Conservation (phyloP, 805 yeast genomes). For the Candida vartiovaarae region DNA sequence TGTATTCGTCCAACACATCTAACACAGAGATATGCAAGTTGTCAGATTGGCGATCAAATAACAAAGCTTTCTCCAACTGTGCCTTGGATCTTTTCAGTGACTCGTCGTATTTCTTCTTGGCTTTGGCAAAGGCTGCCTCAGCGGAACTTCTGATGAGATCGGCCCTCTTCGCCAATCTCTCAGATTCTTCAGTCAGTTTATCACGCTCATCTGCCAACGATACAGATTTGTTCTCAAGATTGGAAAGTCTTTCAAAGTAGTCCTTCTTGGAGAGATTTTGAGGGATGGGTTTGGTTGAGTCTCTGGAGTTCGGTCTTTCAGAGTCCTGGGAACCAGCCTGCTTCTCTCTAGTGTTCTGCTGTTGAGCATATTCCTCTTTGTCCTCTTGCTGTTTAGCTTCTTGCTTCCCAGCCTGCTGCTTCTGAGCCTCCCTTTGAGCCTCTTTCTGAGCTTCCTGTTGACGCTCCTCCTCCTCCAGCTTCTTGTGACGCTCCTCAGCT, state of each 20-base stretch:
- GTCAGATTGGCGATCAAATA: constrained; percentile 2
- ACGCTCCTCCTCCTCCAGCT: constrained; percentile 4
- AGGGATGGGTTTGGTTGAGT: not conserved
- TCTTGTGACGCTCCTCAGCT: constrained; percentile 4
- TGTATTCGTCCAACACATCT: constrained; percentile 5
- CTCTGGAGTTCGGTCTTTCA: too few relatives aligned
- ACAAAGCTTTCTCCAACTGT: constrained; percentile 2
- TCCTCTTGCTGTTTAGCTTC: not conserved
- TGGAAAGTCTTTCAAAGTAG: constrained; percentile 3
- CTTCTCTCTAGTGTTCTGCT: not conserved
- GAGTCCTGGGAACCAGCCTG: too few relatives aligned
- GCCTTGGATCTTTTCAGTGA: constrained; percentile 2
- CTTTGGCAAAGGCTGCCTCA: constrained; percentile 11
- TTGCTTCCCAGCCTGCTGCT: too few relatives aligned
- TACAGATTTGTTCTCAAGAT: constrained; percentile 2
- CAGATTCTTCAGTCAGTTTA: constrained; percentile 3
- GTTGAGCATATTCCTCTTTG: not conserved
- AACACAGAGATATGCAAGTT: constrained; percentile 2
- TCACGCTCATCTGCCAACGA: constrained; percentile 4
- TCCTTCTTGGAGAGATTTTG: constrained; percentile 4
- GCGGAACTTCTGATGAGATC: constrained; percentile 11
- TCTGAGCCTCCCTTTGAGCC: not conserved
- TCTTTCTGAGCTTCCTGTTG: constrained; percentile 4
- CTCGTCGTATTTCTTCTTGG: constrained; percentile 12
- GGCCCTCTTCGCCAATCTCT: constrained; percentile 1